phyloP scores from a whole-genome alignment of 2,329 filamentous ascomycete species.

The Onygena corvina region DNA sequence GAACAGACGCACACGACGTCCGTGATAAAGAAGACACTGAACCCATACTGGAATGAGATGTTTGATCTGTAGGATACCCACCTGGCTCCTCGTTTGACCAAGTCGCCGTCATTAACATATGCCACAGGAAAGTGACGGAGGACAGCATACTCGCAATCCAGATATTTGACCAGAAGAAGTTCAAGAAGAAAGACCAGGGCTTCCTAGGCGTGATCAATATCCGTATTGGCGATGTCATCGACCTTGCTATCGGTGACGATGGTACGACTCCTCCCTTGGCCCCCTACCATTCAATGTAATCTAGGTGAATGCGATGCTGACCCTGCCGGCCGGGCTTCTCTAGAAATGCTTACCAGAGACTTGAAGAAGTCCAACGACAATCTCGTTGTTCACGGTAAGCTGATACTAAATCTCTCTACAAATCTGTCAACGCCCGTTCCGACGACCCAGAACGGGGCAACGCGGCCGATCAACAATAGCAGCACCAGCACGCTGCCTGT shows the following conservation, averaged over 20 bases:
- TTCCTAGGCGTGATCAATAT: slow-evolving; percentile 98
- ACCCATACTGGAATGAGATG: slow-evolving; percentile 99
- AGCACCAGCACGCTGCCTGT: slow-evolving; percentile 13
- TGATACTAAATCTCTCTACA: slow-evolving; percentile 92
- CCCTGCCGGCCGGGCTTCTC: background rate
- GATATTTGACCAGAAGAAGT: slow-evolving; percentile 99
- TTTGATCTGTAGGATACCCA: slow-evolving; percentile 75
- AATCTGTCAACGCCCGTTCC: slow-evolving; percentile 64
- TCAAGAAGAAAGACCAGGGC: slow-evolving; percentile 99
- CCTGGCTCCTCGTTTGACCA: background rate
- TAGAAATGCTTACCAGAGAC: slow-evolving; percentile 93
- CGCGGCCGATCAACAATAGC: slow-evolving; percentile 16
- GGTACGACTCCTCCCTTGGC: slow-evolving; percentile 45
- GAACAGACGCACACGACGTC: slow-evolving; percentile 98
- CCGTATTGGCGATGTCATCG: slow-evolving; percentile 85
- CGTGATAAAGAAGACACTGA: slow-evolving; percentile 93
- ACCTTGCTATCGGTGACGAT: slow-evolving; percentile 77
- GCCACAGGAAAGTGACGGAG: slow-evolving; percentile 67
- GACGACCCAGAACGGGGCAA: slow-evolving; percentile 33
- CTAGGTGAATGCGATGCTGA: background rate
- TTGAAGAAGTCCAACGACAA: slow-evolving; percentile 98
- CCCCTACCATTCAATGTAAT: background rate
- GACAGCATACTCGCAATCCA: slow-evolving; percentile 95
- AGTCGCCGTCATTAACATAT: slow-evolving; percentile 9
- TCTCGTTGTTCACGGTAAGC: slow-evolving; percentile 90